A percentile compares a stretch with the other conserved stretches of the same genome.
These are phyloP conservation scores for Pestalotiopsis fici DNA, from an alignment of 2,329 filamentous ascomycete species.

Conservation along the genomic window DNA sequence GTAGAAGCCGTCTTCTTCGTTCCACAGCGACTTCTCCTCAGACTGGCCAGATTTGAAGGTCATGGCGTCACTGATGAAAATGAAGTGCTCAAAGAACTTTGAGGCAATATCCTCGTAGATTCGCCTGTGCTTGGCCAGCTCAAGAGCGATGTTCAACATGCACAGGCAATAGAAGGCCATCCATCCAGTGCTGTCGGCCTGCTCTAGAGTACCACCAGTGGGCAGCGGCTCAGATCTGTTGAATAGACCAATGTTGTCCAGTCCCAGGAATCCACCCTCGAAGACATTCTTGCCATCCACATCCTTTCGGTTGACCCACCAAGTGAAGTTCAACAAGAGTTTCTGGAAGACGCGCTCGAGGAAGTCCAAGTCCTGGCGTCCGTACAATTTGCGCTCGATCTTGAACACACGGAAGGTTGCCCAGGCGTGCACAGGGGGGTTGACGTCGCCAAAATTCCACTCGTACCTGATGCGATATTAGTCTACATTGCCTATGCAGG, in stretches of 20 bases:
- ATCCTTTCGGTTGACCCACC: conserved; percentile 99
- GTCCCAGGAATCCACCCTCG: conserved; percentile 90
- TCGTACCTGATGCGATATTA: conserved; percentile 58
- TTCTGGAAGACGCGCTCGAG: conserved; percentile 97
- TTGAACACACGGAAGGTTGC: conserved; percentile 95
- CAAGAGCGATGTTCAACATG: conserved; percentile 96
- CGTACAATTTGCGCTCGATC: conserved; percentile 97
- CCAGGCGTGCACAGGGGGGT: conserved; percentile 96
- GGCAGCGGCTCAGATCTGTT: conserved; percentile 94
- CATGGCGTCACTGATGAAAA: conserved; percentile 98
- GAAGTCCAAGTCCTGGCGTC: conserved; percentile 91
- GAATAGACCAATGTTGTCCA: conserved; percentile 97
- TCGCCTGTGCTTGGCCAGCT: conserved; percentile 90
- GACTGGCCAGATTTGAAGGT: conserved; percentile 71
- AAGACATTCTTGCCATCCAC: conserved; percentile 95
- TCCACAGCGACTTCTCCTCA: conserved; percentile 87
- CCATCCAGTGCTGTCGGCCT: conserved; percentile 97
- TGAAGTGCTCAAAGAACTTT: conserved; percentile 98
- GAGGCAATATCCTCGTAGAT: conserved; percentile 97
- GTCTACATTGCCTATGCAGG: not conserved
- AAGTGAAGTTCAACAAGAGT: conserved; percentile 92
- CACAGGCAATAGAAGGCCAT: conserved; percentile 97
- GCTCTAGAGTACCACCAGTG: conserved; percentile 89
- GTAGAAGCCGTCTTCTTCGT: conserved; percentile 95
- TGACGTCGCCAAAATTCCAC: conserved; percentile 98